Conservation (phyloP, 2,329 filamentous ascomycete species). For the Leptographium flavum region DNA sequence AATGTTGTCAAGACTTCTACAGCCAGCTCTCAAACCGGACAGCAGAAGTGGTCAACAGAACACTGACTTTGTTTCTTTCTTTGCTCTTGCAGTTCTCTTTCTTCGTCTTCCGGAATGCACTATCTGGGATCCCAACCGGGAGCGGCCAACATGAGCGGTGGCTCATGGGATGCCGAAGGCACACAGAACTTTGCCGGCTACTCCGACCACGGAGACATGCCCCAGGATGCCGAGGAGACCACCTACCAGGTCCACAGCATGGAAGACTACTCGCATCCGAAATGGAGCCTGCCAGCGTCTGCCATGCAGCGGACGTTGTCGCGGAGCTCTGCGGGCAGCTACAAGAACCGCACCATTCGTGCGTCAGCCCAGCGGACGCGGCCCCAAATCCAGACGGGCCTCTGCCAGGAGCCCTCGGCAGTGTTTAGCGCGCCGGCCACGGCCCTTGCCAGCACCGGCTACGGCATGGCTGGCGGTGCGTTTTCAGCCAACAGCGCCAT, state of each 20-base stretch:
- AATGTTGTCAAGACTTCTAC: not conserved
- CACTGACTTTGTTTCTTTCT: conserved; percentile 30
- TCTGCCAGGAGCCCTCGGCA: conserved; percentile 30
- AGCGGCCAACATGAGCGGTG: conserved; percentile 33
- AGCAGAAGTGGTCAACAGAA: conserved; percentile 30
- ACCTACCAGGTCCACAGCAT: conserved; percentile 16
- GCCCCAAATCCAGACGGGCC: conserved; percentile 29
- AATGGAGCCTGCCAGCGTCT: conserved; percentile 31
- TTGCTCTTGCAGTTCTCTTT: conserved; percentile 43
- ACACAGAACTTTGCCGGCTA: conserved; percentile 44
- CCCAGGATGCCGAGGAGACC: conserved; percentile 39
- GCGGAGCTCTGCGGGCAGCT: conserved; percentile 28
- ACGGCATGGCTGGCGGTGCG: conserved; percentile 38
- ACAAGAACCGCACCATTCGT: conserved; percentile 29
- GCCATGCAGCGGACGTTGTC: conserved; percentile 31
- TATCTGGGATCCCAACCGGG: conserved; percentile 23
- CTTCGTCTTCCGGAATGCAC: conserved; percentile 37
- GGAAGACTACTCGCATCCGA: conserved; percentile 8
- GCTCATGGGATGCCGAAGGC: conserved; percentile 44
- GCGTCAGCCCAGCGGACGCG: conserved; percentile 26
- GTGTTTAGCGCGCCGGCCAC: conserved; percentile 17
- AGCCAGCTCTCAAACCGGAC: conserved; percentile 5
- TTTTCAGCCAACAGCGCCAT: not conserved
- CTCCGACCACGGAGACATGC: conserved; percentile 33
- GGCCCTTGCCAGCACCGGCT: conserved; percentile 12